Base-by-base conservation (phyloP, 257 asterid genomes). In the Salvia hispanica region DNA sequence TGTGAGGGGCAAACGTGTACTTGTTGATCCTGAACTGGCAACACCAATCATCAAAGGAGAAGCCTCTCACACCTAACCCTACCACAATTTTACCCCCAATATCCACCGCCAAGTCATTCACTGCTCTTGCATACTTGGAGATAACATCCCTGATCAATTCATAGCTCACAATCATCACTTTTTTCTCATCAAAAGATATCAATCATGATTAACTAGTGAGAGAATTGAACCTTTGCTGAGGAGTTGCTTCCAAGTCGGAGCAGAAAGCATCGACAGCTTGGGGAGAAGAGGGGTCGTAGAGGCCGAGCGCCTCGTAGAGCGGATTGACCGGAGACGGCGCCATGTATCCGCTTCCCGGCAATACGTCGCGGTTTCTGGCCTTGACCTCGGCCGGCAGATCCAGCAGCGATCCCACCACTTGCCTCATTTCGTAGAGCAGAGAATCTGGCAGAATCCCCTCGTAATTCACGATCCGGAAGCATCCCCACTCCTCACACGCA, bases 21-120 rank as follows among this genome's bases (percentile, higher is more conserved):
- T 82, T 87, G 78, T 87, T 87, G 25, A 90, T 87, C 66, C 95
- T 87, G 76, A 87, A 87, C 56, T 80, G 88, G 69, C 84, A 80
- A 45, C 79, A 66, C 95, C 95, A 85, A 1, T 74, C 88, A 43
- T 84, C 75, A 8, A 84, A 76, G 3, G 83, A 77, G 44, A 65
- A 69, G 36, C 48, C 45, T 0, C 52, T 52, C 2, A 87, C 15
- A 13, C 86, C 93, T 14, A 89, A 48, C 3, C 89, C 89, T 78
- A 81, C 55, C 37, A 78, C 71, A 42, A 90, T 63, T 62, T 75
- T 87, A 2, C 3, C 60, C 11, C 64, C 78, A 13, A 87, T 75
- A 2, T 82, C 80, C 76, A 79, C 62, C 74, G 71, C 63, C 62
- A 84, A 67, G 31, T 75, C 66, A 47, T 84, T 46, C 66, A 85